Evolutionary conservation across 306 rosid species (phyloP), one percentile per base, ranked within the genome.

Genomic region (Cucumis cinereus): DNA sequence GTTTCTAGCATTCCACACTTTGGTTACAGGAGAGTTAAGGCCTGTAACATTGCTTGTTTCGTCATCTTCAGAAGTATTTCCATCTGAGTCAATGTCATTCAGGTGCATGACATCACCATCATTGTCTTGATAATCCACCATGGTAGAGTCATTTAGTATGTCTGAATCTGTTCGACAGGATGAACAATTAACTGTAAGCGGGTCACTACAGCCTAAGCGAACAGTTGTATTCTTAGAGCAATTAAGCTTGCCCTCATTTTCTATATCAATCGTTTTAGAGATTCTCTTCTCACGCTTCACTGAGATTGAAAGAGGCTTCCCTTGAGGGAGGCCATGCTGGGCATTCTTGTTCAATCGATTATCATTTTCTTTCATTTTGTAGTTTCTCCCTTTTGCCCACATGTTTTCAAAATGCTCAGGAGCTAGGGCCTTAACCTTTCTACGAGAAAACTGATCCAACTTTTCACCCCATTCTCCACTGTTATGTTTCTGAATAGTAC

Each of bases 381-480:
- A 92, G 84, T 92, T 79, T 84, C 84, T 90, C 67, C 98, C 99
- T 77, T 90, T 95, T 19, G 97, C 78, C 99, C 99, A 95, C 87
- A 92, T 75, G 82, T 92, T 95, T 63, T 95, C 97, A 76, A 95
- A 85, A 84, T 95, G 89, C 81, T 95, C 99, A 16, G 99, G 99
- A 83, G 99, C 96, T 85, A 95, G 89, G 78, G 96, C 91, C 82
- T 84, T 87, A 71, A 87, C 87, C 89, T 95, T 92, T 83, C 99
- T 89, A 63, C 82, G 89, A 82, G 99, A 92, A 54, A 95, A 56
- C 58, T 83, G 81, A 81, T 95, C 99, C 80, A 95, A 82, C 85
- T 89, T 89, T 76, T 92, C 88, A 75, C 99, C 97, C 98, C 97
- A 95, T 86, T 92, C 98, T 86, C 90, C 95, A 78, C 93, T 89